Evolutionary conservation across 192 early-diverging fungal genomes (phyloP).

Genomic region (Lunasporangiospora selenospora): DNA sequence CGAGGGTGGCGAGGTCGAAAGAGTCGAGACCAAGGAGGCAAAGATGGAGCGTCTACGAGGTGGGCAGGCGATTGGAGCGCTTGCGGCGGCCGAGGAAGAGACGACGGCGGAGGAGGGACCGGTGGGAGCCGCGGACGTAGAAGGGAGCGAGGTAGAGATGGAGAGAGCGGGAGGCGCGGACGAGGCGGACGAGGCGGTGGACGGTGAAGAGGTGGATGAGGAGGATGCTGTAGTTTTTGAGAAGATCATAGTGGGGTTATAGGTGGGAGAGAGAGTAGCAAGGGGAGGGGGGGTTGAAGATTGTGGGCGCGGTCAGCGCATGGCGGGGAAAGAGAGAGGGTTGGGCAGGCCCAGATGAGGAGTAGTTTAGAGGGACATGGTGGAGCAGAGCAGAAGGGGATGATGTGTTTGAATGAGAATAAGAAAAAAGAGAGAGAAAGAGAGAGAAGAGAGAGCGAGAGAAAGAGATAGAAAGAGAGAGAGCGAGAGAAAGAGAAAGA

Average conservation of each 20-base stretch:
- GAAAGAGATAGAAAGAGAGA: background rate
- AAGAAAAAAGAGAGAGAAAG: background rate
- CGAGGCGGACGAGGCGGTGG: background rate
- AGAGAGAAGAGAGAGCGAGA: background rate
- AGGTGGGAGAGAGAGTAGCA: too few species aligned
- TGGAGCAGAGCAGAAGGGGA: too few species aligned
- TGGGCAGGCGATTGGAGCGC: slow-evolving; percentile 9
- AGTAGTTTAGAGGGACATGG: too few species aligned
- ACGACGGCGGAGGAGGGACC: slow-evolving; percentile 14
- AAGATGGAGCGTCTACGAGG: too few species aligned
- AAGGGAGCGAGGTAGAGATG: background rate
- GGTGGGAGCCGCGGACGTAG: slow-evolving; percentile 1
- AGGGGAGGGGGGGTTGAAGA: too few species aligned
- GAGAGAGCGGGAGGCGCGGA: background rate
- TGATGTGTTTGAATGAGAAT: too few species aligned
- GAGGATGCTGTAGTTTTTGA: slow-evolving; percentile 18
- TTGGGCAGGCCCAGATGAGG: too few species aligned
- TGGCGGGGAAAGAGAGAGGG: too few species aligned
- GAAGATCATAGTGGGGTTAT: slow-evolving; percentile 21
- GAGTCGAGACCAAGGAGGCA: background rate
- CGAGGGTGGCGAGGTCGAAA: background rate
- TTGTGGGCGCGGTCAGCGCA: too few species aligned
- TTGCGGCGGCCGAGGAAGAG: slow-evolving; percentile 15
- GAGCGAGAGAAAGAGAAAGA: background rate
- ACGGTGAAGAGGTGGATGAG: background rate